These are phyloP conservation scores for Cladosporium sp. DNA, from an alignment of 2,329 filamentous ascomycete genomes.

Conservation along the genomic window DNA sequence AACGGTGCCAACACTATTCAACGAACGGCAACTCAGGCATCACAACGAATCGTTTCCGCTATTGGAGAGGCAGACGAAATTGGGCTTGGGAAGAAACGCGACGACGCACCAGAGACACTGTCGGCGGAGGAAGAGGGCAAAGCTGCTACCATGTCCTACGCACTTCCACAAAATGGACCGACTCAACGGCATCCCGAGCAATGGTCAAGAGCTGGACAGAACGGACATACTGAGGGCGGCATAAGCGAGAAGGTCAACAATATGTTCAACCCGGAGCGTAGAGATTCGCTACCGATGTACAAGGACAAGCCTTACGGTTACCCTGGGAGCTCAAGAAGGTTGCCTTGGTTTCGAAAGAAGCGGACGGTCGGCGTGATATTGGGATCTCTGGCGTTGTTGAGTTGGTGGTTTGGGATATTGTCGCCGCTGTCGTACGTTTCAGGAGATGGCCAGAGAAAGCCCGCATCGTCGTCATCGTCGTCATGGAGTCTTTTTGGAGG, in stretches of 20 bases:
- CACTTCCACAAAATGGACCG: constrained; percentile 39
- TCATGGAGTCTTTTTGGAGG: constrained; percentile 52
- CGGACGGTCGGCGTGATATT: constrained; percentile 54
- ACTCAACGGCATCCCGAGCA: constrained; percentile 37
- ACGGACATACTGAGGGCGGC: constrained; percentile 35
- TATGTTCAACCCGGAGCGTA: constrained; percentile 59
- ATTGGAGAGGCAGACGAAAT: constrained; percentile 10
- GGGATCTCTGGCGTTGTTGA: constrained; percentile 53
- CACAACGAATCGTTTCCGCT: constrained; percentile 12
- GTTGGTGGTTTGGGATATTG: constrained; percentile 67
- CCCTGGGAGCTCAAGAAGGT: constrained; percentile 52
- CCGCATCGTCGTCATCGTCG: background rate
- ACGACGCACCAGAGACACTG: background rate
- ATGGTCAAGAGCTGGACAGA: constrained; percentile 16
- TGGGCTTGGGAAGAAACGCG: constrained; percentile 12
- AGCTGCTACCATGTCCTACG: constrained; percentile 36
- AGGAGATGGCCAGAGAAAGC: constrained; percentile 6
- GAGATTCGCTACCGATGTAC: constrained; percentile 77
- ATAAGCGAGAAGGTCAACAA: constrained; percentile 60
- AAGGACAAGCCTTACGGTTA: constrained; percentile 95
- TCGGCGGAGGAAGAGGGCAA: background rate
- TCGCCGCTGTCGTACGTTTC: constrained; percentile 31
- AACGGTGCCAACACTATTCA: constrained; percentile 15
- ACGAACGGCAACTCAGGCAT: constrained; percentile 10
- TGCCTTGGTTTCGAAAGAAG: constrained; percentile 61